A percentile compares a stretch with the other conserved stretches of the same genome.
These are phyloP conservation scores for Xylariaceae sp. DNA, from an alignment of 2,329 filamentous ascomycete species.

Conservation along the genomic window DNA sequence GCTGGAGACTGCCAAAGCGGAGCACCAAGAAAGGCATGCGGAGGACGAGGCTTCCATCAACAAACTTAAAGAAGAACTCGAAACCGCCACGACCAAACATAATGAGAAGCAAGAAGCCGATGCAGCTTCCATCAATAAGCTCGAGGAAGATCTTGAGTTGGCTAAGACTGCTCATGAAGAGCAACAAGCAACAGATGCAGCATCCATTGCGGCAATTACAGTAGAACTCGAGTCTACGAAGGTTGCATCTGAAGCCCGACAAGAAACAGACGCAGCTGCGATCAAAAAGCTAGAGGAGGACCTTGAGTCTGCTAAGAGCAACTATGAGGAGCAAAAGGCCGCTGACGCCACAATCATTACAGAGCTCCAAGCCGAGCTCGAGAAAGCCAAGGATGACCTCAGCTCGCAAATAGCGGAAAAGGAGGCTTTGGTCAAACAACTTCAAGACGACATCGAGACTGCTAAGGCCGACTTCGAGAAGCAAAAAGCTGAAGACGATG, in stretches of 20 bases:
- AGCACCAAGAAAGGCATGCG: slow-evolving; percentile 4
- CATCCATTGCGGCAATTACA: slow-evolving; percentile 4
- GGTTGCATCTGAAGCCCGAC: no score
- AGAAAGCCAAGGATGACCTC: background rate
- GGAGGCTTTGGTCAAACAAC: no score
- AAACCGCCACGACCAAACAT: background rate
- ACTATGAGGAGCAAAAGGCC: slow-evolving; percentile 7
- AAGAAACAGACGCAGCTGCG: no score
- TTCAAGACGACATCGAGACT: background rate
- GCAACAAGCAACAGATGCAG: slow-evolving; percentile 3
- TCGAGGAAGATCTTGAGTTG: background rate
- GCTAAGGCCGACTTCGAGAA: slow-evolving; percentile 4
- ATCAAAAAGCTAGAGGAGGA: background rate
- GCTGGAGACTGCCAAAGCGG: background rate
- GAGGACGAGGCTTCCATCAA: slow-evolving; percentile 4
- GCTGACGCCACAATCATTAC: slow-evolving; percentile 4
- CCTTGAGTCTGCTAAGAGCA: background rate
- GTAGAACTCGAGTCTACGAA: background rate
- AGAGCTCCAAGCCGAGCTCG: slow-evolving; percentile 2
- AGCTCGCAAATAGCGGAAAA: no score
- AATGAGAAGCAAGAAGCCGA: no score
- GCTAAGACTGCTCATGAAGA: slow-evolving; percentile 4
- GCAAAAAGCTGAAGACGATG: no score
- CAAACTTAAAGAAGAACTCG: slow-evolving; percentile 1
- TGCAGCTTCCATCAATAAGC: no score